A percentile compares a stretch with the other conserved stretches of the same genome.
phyloP scores from a whole-genome alignment of 805 yeast genomes.

The Saccharomycopsis fibuligera region DNA sequence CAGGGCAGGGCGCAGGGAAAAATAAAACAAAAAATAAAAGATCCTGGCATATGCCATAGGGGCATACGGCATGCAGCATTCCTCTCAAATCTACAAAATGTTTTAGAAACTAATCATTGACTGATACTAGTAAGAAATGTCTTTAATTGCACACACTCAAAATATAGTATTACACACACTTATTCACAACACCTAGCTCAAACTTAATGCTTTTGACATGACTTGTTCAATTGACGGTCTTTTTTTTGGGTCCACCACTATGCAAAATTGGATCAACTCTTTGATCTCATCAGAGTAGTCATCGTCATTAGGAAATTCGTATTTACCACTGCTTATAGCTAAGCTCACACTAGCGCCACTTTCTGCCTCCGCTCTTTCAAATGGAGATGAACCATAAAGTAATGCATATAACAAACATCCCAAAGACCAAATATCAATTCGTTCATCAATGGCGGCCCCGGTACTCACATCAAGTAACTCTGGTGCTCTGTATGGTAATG shows the following conservation, averaged over 20 bases:
- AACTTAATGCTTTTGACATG: constrained; percentile 38
- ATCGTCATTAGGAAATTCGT: constrained; percentile 30
- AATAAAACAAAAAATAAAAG: no score
- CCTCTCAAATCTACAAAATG: no score
- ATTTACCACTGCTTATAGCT: constrained; percentile 68
- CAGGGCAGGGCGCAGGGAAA: no score
- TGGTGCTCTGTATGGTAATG: constrained; percentile 85
- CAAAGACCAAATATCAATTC: constrained; percentile 84
- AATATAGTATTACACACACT: no score
- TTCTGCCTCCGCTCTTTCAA: constrained; percentile 73
- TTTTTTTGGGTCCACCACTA: constrained; percentile 50
- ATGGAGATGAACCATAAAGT: constrained; percentile 78
- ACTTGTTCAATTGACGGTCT: constrained; percentile 65
- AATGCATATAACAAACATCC: constrained; percentile 80
- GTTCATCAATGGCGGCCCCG: constrained; percentile 59
- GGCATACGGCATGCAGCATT: no score
- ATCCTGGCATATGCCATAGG: no score
- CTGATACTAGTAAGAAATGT: no score
- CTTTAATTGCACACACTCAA: no score
- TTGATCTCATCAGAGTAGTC: constrained; percentile 50
- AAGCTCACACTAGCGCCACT: constrained; percentile 76
- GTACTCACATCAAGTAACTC: constrained; percentile 76
- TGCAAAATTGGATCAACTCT: constrained; percentile 51
- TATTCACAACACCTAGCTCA: background rate
- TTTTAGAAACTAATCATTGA: no score